Evolutionary conservation across 306 rosid genomes (phyloP).

Genomic region (Cicer pinnatifidum): DNA sequence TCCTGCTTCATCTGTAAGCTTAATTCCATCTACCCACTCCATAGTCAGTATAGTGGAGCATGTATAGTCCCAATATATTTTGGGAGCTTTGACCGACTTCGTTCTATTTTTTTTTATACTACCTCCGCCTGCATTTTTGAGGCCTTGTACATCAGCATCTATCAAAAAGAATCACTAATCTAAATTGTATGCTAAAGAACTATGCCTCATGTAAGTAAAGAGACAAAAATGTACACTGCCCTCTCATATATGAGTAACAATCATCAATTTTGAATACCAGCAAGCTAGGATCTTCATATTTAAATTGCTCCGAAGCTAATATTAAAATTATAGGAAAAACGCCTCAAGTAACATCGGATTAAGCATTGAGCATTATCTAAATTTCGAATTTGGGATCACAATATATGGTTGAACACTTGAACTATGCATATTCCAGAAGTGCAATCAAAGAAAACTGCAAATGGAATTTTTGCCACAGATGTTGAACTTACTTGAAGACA

Average conservation of each 20-base stretch:
- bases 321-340: slow-evolving; percentile 1
- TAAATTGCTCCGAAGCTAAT: slow-evolving; percentile 26
- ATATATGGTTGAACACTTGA: slow-evolving; percentile 27
- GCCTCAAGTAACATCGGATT: slow-evolving; percentile 12
- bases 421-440: slow-evolving; percentile 8
- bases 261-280: slow-evolving; percentile 17
- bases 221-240: slow-evolving; percentile 32
- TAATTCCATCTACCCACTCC: slow-evolving; percentile 98
- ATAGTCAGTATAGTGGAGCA: slow-evolving; percentile 80
- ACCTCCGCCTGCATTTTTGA: slow-evolving; percentile 48
- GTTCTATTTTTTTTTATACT: slow-evolving; percentile 40
- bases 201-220: slow-evolving; percentile 24
- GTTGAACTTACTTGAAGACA: slow-evolving; percentile 62
- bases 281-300: slow-evolving; percentile 18
- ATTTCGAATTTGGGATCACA: slow-evolving; percentile 34
- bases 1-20: slow-evolving; percentile 82
- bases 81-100: slow-evolving; percentile 75
- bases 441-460: slow-evolving; percentile 35
- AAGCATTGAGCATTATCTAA: slow-evolving; percentile 32
- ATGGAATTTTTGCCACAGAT: slow-evolving; percentile 21
- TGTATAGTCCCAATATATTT: slow-evolving; percentile 86
- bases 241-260: slow-evolving; percentile 38
- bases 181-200: slow-evolving; percentile 39
- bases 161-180: slow-evolving; percentile 42
- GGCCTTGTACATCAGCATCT: slow-evolving; percentile 51